Percentiles rank a stretch among this genome's conserved stretches.
Evolutionary conservation across 1,284 basidiomycete genomes (phyloP).

Genomic region (Flammula alnicola): DNA sequence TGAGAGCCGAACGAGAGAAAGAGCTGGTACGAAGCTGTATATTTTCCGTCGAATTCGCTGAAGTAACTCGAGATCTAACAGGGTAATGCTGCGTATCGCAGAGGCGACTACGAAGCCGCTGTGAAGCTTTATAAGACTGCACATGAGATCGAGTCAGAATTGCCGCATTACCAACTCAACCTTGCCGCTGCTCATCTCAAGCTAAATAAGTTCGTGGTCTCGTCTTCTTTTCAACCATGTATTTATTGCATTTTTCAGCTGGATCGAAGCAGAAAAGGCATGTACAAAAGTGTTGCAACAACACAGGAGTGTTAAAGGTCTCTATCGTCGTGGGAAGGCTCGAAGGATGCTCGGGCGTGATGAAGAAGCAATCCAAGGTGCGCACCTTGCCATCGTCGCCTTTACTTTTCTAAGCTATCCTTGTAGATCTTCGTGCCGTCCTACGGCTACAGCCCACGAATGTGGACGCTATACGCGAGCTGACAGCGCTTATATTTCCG

Average conservation of each 20-base stretch:
- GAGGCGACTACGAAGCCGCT: slow-evolving; percentile 57
- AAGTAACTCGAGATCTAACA: slow-evolving; percentile 27
- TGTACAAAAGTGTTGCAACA: slow-evolving; percentile 64
- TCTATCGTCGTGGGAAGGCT: slow-evolving; percentile 67
- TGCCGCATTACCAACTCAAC: slow-evolving; percentile 74
- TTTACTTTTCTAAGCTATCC: background rate
- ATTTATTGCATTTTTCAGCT: slow-evolving; percentile 42
- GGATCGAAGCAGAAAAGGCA: slow-evolving; percentile 69
- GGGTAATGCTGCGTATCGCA: slow-evolving; percentile 69
- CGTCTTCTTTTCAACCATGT: slow-evolving; percentile 1
- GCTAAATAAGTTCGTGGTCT: slow-evolving; percentile 54
- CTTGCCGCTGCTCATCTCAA: slow-evolving; percentile 72
- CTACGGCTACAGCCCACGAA: slow-evolving; percentile 64
- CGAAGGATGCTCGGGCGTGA: slow-evolving; percentile 57
- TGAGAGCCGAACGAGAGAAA: slow-evolving; percentile 69
- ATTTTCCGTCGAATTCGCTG: background rate
- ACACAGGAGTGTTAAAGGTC: slow-evolving; percentile 67
- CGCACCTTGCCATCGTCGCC: background rate
- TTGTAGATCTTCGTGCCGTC: slow-evolving; percentile 59
- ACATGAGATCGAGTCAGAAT: slow-evolving; percentile 64
- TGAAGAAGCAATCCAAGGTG: slow-evolving; percentile 69
- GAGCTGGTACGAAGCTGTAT: slow-evolving; percentile 51
- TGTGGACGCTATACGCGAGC: slow-evolving; percentile 58
- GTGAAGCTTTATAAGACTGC: slow-evolving; percentile 62
- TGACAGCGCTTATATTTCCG: slow-evolving; percentile 42